Percentiles rank a stretch among this genome's conserved stretches.
phyloP scores from a whole-genome alignment of 1,284 basidiomycete species.

The Ganoderma leucocontextum region DNA sequence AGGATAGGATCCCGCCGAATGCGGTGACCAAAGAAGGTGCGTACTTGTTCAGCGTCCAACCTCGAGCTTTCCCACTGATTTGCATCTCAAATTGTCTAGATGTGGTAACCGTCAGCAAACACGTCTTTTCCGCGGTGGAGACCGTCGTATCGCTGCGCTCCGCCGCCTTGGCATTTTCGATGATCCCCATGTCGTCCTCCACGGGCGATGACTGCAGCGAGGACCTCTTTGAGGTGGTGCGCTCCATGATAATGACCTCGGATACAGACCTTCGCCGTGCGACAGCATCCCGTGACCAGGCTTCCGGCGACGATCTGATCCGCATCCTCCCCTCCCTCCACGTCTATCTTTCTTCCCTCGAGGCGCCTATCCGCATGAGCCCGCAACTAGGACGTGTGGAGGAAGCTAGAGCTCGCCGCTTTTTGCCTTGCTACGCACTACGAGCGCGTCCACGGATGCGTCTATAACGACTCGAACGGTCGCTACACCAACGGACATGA shows the following conservation, averaged over 20 bases:
- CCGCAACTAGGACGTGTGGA: not conserved
- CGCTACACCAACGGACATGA: too few species aligned
- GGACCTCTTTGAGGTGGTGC: not conserved
- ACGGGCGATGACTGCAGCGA: not conserved
- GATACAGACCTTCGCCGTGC: not conserved
- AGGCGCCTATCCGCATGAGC: not conserved
- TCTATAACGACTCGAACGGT: not conserved
- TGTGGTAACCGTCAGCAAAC: not conserved
- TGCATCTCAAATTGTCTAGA: not conserved
- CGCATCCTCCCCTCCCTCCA: not conserved
- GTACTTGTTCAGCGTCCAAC: not conserved
- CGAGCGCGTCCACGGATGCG: not conserved
- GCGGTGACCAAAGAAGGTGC: not conserved
- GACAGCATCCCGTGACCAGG: not conserved
- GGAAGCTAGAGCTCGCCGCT: not conserved
- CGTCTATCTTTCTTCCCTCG: not conserved
- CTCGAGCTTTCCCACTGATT: not conserved
- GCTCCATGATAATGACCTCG: not conserved
- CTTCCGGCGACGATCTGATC: not conserved
- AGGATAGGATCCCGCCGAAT: slow-evolving; percentile 2
- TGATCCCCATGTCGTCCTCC: not conserved
- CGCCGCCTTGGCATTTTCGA: not conserved
- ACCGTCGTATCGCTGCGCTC: not conserved
- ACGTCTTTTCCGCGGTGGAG: not conserved
- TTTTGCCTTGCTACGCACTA: not conserved